These are phyloP conservation scores for Solanum clarkiae DNA, from an alignment of 257 asterid genomes.

Conservation along the genomic window DNA sequence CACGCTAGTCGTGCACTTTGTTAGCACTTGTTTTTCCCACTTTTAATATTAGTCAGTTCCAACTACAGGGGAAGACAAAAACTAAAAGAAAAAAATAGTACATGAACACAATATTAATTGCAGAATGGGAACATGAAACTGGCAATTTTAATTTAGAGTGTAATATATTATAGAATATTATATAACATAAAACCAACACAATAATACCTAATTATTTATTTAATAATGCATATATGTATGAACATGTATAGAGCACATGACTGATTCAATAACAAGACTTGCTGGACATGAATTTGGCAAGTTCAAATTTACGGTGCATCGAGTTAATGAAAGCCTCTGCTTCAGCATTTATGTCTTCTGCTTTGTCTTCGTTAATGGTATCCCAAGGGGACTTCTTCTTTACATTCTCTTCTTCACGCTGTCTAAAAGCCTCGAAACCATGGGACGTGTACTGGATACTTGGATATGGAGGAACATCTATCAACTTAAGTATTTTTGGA, in stretches of 20 bases:
- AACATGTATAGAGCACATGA: too few relatives aligned
- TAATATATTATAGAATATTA: too few relatives aligned
- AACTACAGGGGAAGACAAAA: not conserved
- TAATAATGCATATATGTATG: not conserved
- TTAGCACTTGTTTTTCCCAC: not conserved
- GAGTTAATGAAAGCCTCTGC: not conserved
- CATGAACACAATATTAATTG: too few relatives aligned
- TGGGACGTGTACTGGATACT: not conserved
- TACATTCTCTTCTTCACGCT: not conserved
- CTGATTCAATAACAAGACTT: not conserved
- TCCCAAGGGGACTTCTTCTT: not conserved
- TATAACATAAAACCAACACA: not conserved
- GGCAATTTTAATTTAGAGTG: not conserved
- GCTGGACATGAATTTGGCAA: not conserved
- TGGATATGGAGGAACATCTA: not conserved
- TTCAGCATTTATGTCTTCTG: not conserved
- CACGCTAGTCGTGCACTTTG: not conserved
- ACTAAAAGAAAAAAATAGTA: not conserved
- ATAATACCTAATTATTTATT: not conserved
- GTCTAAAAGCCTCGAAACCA: not conserved
- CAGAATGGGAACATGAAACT: not conserved
- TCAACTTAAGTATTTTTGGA: not conserved
- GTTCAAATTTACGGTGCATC: not conserved
- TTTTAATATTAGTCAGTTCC: not conserved
- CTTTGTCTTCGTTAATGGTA: not conserved